These are phyloP conservation scores for Tubosaeta sp. DNA, from an alignment of 768 basidiomycete genomes.

Conservation along the genomic window DNA sequence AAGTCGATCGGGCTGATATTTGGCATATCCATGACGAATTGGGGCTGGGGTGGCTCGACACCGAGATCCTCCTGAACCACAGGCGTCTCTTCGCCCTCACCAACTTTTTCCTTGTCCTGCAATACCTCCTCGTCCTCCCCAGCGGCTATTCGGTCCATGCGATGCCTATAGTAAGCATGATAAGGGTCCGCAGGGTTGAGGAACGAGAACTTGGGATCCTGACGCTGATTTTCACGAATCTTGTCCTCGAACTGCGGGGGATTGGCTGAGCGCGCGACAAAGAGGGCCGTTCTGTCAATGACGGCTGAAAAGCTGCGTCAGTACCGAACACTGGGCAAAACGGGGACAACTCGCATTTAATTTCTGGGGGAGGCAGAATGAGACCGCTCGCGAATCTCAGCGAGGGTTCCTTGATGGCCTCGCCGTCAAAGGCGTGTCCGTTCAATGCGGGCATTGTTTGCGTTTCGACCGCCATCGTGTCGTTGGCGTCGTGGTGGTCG, in stretches of 20 bases:
- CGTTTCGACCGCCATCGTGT: slow-evolving; percentile 45
- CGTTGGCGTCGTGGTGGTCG: slow-evolving; percentile 21
- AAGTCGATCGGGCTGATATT: slow-evolving; percentile 85
- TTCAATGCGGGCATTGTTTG: slow-evolving; percentile 38
- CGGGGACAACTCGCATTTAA: slow-evolving; percentile 60
- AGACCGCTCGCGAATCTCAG: slow-evolving; percentile 74
- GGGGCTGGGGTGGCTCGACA: slow-evolving; percentile 70
- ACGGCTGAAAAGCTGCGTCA: slow-evolving; percentile 52
- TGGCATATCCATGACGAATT: slow-evolving; percentile 84
- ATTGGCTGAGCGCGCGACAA: slow-evolving; percentile 91
- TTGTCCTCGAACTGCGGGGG: slow-evolving; percentile 94
- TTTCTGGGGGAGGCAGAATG: slow-evolving; percentile 94
- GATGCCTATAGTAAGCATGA: slow-evolving; percentile 96
- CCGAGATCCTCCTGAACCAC: slow-evolving; percentile 56
- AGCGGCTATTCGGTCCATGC: slow-evolving; percentile 75
- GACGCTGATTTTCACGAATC: slow-evolving; percentile 93
- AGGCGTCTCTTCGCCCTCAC: slow-evolving; percentile 28
- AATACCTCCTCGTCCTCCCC: slow-evolving; percentile 68
- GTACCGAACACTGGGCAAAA: background rate
- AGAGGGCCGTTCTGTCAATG: slow-evolving; percentile 90
- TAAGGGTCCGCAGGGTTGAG: slow-evolving; percentile 96
- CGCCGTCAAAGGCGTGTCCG: slow-evolving; percentile 38
- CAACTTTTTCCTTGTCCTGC: slow-evolving; percentile 41
- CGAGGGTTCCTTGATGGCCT: slow-evolving; percentile 34
- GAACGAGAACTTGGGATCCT: slow-evolving; percentile 98